These are phyloP conservation scores for Rubroshorea leprosula DNA, from an alignment of 345 rosid genomes.

Conservation along the genomic window DNA sequence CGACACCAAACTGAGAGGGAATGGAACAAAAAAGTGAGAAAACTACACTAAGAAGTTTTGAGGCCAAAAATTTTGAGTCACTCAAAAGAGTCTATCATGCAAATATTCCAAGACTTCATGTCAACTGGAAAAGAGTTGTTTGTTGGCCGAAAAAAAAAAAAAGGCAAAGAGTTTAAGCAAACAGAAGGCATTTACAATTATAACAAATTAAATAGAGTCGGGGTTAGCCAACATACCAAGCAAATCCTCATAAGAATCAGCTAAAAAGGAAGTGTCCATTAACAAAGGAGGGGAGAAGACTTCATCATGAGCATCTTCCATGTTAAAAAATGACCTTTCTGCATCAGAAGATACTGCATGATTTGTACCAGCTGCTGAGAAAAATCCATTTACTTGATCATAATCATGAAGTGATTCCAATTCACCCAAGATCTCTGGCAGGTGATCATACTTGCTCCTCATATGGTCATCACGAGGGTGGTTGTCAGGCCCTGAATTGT, in stretches of 20 bases:
- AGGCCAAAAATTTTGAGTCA: background rate
- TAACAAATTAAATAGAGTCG: background rate
- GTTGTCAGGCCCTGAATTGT: constrained; percentile 38
- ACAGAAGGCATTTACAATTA: background rate
- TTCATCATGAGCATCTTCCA: constrained; percentile 61
- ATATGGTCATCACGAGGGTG: constrained; percentile 33
- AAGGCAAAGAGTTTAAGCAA: too few species aligned
- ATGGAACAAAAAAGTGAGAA: background rate
- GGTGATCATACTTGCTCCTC: constrained; percentile 49
- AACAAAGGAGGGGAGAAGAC: constrained; percentile 91
- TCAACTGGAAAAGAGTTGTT: background rate
- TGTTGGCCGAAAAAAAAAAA: too few species aligned
- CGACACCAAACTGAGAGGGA: background rate
- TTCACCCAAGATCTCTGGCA: constrained; percentile 54
- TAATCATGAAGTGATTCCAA: constrained; percentile 59
- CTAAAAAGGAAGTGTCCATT: constrained; percentile 63
- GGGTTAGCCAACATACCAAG: constrained; percentile 53
- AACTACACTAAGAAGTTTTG: too few species aligned
- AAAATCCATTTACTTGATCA: constrained; percentile 67
- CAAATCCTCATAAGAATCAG: constrained; percentile 83
- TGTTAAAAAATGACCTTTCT: constrained; percentile 50
- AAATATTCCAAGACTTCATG: background rate
- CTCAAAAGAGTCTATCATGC: background rate
- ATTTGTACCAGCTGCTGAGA: constrained; percentile 55
- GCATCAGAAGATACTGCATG: constrained; percentile 42